phyloP scores from a whole-genome alignment of 495 filamentous ascomycete species.

The Penicillium ochrochloron region DNA sequence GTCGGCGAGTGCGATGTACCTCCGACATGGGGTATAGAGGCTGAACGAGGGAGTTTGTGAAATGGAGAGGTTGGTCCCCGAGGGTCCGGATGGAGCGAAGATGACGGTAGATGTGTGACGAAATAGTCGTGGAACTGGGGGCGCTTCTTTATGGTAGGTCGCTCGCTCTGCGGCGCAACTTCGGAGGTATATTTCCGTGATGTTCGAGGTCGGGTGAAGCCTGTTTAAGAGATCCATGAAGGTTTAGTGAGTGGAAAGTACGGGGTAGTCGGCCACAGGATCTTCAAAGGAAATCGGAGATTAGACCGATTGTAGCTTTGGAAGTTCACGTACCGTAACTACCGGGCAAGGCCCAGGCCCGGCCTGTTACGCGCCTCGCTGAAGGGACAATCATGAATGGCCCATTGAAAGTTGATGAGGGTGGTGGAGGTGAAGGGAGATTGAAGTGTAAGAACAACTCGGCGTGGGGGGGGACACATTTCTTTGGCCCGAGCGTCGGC shows the following conservation, averaged over 20 bases:
- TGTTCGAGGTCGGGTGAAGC: constrained; percentile 26
- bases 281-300: constrained; percentile 19
- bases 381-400: constrained; percentile 51
- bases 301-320: constrained; percentile 23
- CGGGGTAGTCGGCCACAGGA: constrained; percentile 14
- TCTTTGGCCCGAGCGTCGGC: constrained; percentile 35
- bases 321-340: constrained; percentile 39
- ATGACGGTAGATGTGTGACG: constrained; percentile 91
- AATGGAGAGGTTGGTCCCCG: constrained; percentile 57
- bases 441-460: constrained; percentile 15
- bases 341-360: constrained; percentile 44
- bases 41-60: constrained; percentile 83
- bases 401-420: constrained; percentile 35
- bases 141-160: constrained; percentile 29
- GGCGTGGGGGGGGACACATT: constrained; percentile 25
- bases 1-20: constrained; percentile 58
- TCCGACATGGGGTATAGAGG: constrained; percentile 76
- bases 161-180: constrained; percentile 20
- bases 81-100: constrained; percentile 89
- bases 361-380: constrained; percentile 50
- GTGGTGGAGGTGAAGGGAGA: constrained; percentile 6
- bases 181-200: constrained; percentile 29
- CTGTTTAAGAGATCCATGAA: constrained; percentile 25
- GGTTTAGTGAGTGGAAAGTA: constrained; percentile 15
- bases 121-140: constrained; percentile 94